Evolutionary conservation across 2,329 filamentous ascomycete species (phyloP), one percentile per base, ranked within the genome.

Genomic region (Pezicula radicicola): DNA sequence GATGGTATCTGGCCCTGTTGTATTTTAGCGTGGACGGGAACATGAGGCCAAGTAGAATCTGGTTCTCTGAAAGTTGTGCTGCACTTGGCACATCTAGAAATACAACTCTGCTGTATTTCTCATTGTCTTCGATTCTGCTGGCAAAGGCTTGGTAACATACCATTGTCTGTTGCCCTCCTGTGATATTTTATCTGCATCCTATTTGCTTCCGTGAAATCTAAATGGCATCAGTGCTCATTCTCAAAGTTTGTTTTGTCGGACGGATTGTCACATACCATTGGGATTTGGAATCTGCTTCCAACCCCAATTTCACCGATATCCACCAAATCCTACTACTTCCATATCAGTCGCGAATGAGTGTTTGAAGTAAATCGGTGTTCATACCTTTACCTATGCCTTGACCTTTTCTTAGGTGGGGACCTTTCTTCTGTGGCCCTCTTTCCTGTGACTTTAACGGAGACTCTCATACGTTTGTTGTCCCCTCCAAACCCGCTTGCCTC

Each of bases 381-480:
- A 54, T 40, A 30, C 42, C 21, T 36, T 51, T 37, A 63, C 42
- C 50, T 47, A 16, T 53, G 51, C 21, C 58, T 56, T 15, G 58
- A 54, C 44, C 58, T 65, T 50, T 61, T 63, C 33, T 52, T 56
- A 43, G 49, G 48, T 19, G 49, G 43, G 15, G 42, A 42, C 6
- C 36, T 36, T 10, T 61, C 56, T 21, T 59, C 56, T 39, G 19
- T 21, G 12, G 46, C 39, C 42, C 18, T 25, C n/a, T 52, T 56
- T 53, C 57, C 57, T 42, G 61, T 64, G 42, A 39, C 57, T 25
- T 36, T 54, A 40, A 16, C 12, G 39, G 18, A 47, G 33, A 25
- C 33, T 21, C 65, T 66, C 67, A 69, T 71, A 57, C 59, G 62
- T 52, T 60, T 65, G 46, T 68, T 65, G 56, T 49, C 58, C 47